Evolutionary conservation across 1,284 basidiomycete species (phyloP).

Genomic region (Phylloboletellus chloephorus): DNA sequence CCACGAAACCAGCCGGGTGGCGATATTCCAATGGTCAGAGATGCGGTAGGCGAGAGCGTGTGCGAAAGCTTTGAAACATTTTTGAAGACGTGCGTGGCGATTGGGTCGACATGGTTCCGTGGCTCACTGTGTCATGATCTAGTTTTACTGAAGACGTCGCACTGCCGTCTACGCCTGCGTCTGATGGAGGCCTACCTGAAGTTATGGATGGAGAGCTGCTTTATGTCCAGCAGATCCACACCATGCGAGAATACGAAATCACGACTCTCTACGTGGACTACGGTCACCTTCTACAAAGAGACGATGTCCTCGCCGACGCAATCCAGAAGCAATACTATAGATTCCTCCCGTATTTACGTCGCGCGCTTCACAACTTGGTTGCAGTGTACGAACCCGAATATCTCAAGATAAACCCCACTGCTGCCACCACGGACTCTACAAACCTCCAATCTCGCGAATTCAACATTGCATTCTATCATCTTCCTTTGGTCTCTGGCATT

Average conservation of each 20-base stretch:
- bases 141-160: constrained; percentile 81
- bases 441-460: constrained; percentile 92
- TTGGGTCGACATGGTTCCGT: constrained; percentile 1
- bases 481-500: constrained; percentile 93
- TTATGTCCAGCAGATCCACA: constrained; percentile 89
- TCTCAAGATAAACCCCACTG: constrained; percentile 83
- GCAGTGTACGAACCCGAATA: constrained; percentile 88
- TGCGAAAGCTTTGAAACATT: constrained; percentile 88
- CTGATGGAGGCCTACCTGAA: constrained; percentile 56
- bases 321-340: constrained; percentile 95
- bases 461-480: constrained; percentile 90
- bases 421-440: constrained; percentile 73
- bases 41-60: constrained; percentile 90
- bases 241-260: constrained; percentile 88
- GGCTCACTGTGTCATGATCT: constrained; percentile 8
- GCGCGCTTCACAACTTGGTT: constrained; percentile 87
- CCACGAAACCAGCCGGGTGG: constrained; percentile 48
- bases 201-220: constrained; percentile 59
- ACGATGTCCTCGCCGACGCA: constrained; percentile 89
- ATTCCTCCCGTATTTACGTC: constrained; percentile 90
- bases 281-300: constrained; percentile 81
- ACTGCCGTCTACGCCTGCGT: constrained; percentile 69
- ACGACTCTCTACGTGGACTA: constrained; percentile 97
- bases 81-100: constrained; percentile 71
- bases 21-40: constrained; percentile 82